Percentiles rank a stretch among this genome's conserved stretches.
Evolutionary conservation across 345 rosid species (phyloP).

Genomic region (Triadica sebifera): DNA sequence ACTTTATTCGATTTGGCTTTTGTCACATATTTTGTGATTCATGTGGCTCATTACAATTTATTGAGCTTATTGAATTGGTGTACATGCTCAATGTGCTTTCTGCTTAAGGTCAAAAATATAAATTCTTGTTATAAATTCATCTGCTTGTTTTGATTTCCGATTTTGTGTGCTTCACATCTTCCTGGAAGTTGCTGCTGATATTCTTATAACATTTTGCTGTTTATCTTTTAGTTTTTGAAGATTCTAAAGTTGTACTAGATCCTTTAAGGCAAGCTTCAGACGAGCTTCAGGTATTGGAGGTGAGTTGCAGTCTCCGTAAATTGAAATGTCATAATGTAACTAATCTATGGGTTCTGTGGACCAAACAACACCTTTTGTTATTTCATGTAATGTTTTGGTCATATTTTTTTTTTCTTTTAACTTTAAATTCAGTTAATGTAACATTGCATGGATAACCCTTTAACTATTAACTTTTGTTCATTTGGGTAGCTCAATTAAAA

Average conservation of each 20-base stretch:
- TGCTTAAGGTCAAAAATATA: background rate
- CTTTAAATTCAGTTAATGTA: background rate
- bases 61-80: too few relatives aligned
- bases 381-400: background rate
- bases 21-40: too few relatives aligned
- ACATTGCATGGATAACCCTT: background rate
- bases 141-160: background rate
- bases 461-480: background rate
- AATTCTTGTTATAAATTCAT: background rate
- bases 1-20: background rate
- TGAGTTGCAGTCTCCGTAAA: constrained; percentile 23
- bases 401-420: too few relatives aligned
- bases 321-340: background rate
- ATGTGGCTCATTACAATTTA: too few relatives aligned
- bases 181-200: background rate
- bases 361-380: background rate
- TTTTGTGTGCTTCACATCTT: background rate
- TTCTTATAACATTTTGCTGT: background rate
- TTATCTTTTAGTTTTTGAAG: constrained; percentile 48
- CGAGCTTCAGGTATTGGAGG: constrained; percentile 80
- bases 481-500: background rate
- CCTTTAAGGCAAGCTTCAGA: constrained; percentile 79
- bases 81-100: background rate
- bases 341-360: background rate
- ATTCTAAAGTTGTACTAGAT: constrained; percentile 66